Conservation (phyloP, 305 asterid genomes). For the Solanum hybrid region DNA sequence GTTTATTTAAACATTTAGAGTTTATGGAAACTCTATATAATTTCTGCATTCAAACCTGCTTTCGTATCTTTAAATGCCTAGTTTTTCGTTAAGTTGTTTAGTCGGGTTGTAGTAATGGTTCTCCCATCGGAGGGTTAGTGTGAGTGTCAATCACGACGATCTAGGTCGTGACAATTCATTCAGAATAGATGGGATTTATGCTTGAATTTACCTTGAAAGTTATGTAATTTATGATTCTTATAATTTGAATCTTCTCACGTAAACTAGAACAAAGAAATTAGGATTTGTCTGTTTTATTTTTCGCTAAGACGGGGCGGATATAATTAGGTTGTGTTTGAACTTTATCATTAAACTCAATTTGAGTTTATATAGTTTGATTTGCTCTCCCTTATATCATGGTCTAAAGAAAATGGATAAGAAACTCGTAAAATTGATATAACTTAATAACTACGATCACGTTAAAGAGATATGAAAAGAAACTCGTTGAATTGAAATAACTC, state of each 20-base stretch:
- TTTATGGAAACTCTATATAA: too few species aligned
- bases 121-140: too few species aligned
- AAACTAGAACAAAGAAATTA: neutral
- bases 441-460: neutral
- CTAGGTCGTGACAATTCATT: neutral
- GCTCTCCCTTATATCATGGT: neutral
- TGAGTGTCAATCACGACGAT: too few species aligned
- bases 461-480: neutral
- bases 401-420: neutral
- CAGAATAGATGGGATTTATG: neutral
- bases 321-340: neutral
- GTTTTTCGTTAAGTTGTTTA: too few species aligned
- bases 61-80: too few species aligned
- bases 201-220: neutral
- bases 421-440: neutral
- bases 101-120: too few species aligned
- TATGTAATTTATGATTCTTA: neutral
- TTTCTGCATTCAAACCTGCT: too few species aligned
- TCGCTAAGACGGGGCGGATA: rapidly evolving
- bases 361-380: neutral
- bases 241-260: neutral
- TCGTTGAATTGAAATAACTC: neutral
- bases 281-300: neutral
- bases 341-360: neutral
- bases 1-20: too few species aligned